phyloP scores from a whole-genome alignment of 768 basidiomycete genomes.

The Russula virescens region DNA sequence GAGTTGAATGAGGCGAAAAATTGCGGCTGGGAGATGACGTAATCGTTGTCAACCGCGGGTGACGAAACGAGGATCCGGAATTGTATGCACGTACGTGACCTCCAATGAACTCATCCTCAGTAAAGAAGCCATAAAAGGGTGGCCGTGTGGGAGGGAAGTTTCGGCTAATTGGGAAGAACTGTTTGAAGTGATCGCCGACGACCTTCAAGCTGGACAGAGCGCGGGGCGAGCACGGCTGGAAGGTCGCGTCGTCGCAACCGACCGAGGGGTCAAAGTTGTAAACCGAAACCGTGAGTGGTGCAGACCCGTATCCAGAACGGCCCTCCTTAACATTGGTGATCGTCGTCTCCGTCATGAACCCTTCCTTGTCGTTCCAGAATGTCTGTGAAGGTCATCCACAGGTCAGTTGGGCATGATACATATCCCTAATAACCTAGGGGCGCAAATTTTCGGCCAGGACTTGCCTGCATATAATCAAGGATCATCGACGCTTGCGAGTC shows the following conservation, averaged over 20 bases:
- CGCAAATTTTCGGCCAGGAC: neutral
- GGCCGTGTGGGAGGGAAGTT: constrained; percentile 9
- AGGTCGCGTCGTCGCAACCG: constrained; percentile 30
- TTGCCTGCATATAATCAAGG: constrained; percentile 18
- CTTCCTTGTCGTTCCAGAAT: constrained; percentile 16
- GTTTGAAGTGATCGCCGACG: constrained; percentile 30
- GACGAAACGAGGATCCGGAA: neutral
- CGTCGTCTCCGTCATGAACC: constrained; percentile 16
- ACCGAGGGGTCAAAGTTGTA: constrained; percentile 29
- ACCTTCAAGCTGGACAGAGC: constrained; percentile 28
- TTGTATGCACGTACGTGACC: constrained; percentile 26
- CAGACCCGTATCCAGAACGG: constrained; percentile 12
- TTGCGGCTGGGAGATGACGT: constrained; percentile 24
- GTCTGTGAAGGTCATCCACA: neutral
- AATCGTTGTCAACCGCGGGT: neutral
- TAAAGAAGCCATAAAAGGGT: constrained; percentile 14
- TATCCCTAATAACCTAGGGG: neutral
- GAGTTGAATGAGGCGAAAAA: constrained; percentile 29
- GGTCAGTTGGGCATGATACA: neutral
- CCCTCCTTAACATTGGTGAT: neutral
- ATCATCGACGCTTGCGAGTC: constrained; percentile 10
- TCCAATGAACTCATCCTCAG: constrained; percentile 21
- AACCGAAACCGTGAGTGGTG: constrained; percentile 28
- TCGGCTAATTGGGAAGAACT: constrained; percentile 30
- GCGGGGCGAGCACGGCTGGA: constrained; percentile 33